These are phyloP conservation scores for Pseudonitzschia multistriata DNA, from an alignment of 108 stramenopile species.

Conservation along the genomic window DNA sequence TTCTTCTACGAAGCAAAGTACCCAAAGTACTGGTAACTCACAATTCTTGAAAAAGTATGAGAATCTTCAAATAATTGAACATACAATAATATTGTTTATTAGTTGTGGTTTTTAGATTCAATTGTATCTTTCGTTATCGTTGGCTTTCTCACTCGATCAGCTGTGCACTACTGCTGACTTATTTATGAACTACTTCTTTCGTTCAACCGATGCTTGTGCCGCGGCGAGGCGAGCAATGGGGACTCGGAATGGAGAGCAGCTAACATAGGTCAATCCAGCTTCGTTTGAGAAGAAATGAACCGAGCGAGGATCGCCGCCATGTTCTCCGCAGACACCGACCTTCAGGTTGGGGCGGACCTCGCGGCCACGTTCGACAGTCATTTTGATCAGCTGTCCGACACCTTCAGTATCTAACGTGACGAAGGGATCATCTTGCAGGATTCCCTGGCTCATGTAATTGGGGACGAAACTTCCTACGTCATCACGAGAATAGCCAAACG, in stretches of 20 bases:
- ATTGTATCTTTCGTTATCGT: too few species aligned
- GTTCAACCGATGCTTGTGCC: constrained; percentile 50
- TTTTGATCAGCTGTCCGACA: constrained; percentile 65
- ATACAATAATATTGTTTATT: too few species aligned
- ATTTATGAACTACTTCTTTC: background rate
- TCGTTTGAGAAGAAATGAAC: constrained; percentile 64
- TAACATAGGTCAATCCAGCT: constrained; percentile 72
- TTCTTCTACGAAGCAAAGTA: too few species aligned
- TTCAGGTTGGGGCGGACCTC: constrained; percentile 48
- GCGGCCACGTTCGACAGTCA: constrained; percentile 51
- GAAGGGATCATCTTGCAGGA: constrained; percentile 71
- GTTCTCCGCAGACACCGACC: constrained; percentile 80
- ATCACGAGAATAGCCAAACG: constrained; percentile 80
- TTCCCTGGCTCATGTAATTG: constrained; percentile 63
- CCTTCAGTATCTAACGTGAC: constrained; percentile 77
- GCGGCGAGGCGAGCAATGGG: constrained; percentile 79
- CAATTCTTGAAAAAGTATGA: too few species aligned
- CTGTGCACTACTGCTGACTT: too few species aligned
- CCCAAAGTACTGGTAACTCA: too few species aligned
- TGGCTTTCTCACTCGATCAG: too few species aligned
- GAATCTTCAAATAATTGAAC: too few species aligned
- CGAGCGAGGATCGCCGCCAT: constrained; percentile 76
- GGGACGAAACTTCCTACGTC: constrained; percentile 78
- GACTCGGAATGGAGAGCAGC: constrained; percentile 81
- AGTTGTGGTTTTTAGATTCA: too few species aligned